A percentile compares a stretch with the other conserved stretches of the same genome.
Evolutionary conservation across 2,329 filamentous ascomycete genomes (phyloP).

Genomic region (Canariomyces notabilis): DNA sequence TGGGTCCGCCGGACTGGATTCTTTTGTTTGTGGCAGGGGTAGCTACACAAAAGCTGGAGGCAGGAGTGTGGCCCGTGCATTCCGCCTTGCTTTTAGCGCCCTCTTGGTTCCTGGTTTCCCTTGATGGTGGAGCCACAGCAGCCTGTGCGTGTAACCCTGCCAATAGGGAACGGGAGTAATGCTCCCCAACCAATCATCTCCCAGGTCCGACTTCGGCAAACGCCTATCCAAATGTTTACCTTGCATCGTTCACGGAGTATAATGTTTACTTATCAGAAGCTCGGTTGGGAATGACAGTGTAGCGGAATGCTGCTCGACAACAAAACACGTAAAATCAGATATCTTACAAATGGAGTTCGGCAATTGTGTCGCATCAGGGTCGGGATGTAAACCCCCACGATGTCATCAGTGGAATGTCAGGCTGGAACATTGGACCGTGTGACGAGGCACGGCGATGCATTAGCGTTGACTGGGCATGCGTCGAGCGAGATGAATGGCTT

Average conservation of each 20-base stretch:
- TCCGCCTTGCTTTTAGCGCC: constrained; percentile 6
- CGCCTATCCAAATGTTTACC: not conserved
- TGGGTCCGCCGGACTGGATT: constrained; percentile 2
- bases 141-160: constrained; percentile 9
- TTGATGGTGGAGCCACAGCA: constrained; percentile 4
- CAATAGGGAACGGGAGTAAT: constrained; percentile 3
- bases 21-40: constrained; percentile 13
- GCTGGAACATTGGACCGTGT: constrained; percentile 7
- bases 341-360: not conserved
- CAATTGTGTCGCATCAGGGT: not conserved
- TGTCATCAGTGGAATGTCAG: constrained; percentile 8
- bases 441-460: constrained; percentile 20
- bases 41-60: constrained; percentile 9
- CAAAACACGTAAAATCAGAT: not conserved
- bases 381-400: constrained; percentile 8
- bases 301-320: not conserved
- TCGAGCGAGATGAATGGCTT: constrained; percentile 21
- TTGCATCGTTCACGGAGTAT: not conserved
- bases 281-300: not conserved
- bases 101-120: not conserved
- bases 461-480: constrained; percentile 20
- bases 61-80: constrained; percentile 19
- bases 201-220: not conserved
- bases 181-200: constrained; percentile 3
- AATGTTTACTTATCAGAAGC: not conserved